Evolutionary conservation across 1,284 basidiomycete species (phyloP), one percentile per base, ranked within the genome.

Genomic region (Marasmius tenuissimus): DNA sequence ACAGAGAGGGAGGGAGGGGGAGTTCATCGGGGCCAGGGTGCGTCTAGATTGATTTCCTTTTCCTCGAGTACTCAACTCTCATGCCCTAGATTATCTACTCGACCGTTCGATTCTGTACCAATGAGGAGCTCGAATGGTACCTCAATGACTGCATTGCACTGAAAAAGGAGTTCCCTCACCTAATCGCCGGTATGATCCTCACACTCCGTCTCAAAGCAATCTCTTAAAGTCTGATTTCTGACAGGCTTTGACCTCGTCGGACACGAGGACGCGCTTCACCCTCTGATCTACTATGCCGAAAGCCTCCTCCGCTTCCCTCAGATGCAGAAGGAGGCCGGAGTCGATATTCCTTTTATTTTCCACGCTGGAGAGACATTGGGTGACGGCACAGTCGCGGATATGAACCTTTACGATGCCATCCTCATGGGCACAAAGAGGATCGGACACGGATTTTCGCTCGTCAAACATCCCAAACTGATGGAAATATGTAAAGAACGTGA

Each of bases 211-310:
- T 51, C 11, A 12, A 22, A 12, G 50, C 57, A 7, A 57, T 38
- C 56, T 48, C 40, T 50, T 51, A 40, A 38, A 51, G 61, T 51
- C 61, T 16, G 48, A 35, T 34, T 37, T 59, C 35, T 33, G 9
- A 50, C 59, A 89, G 89, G 91, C 1, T 94, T 93, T 67, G 92
- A 94, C 74, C 79, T 93, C 18, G 92, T 93, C 11, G 92, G 91
- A 6, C 81, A 89, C 63, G 91, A 94, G 68, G 88, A 93, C 68
- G 75, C 76, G 1, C 69, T 86, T 14, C 77, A 78, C 22, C 87
- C 91, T 16, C 78, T 93, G 35, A 83, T 80, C 10, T 78, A 88
- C 67, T 93, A 93, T 70, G 71, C 87, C 33, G 81, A 85, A 38
- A 81, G 83, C 14, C 77, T 94, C 16, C 74, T 89, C 6, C 76